Percentiles rank a stretch among this genome's conserved stretches.
Conservation (phyloP, 805 yeast genomes). For the Sugiyamaella lignohabitans region DNA sequence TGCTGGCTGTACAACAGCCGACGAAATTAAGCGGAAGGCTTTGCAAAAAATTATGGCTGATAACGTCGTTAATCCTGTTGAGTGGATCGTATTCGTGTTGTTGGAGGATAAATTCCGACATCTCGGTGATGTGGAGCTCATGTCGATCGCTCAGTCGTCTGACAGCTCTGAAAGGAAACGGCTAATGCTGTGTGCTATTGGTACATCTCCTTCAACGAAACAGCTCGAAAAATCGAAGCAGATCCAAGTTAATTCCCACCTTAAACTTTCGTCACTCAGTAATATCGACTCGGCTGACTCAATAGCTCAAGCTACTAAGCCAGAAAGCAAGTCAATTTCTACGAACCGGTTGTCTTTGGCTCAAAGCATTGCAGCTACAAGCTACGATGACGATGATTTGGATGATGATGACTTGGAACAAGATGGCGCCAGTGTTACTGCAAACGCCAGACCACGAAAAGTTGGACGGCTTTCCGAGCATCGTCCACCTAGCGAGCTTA, state of each 20-base stretch:
- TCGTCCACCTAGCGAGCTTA: slow-evolving; percentile 88
- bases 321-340: not conserved
- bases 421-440: not conserved
- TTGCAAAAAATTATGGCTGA: slow-evolving; percentile 43
- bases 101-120: slow-evolving; percentile 43
- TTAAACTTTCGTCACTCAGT: not conserved
- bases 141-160: slow-evolving; percentile 72
- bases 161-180: slow-evolving; percentile 66
- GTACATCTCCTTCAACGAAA: slow-evolving; percentile 48
- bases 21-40: slow-evolving; percentile 64
- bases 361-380: slow-evolving; percentile 3
- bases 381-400: slow-evolving; percentile 8
- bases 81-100: slow-evolving; percentile 46
- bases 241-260: slow-evolving; percentile 8
- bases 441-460: not conserved
- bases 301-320: not conserved
- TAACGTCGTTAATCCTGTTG: slow-evolving; percentile 18
- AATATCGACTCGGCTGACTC: not conserved
- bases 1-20: slow-evolving; percentile 74
- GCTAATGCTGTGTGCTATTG: slow-evolving; percentile 57
- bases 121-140: slow-evolving; percentile 61
- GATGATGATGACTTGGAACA: slow-evolving; percentile 6
- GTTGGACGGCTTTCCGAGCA: slow-evolving; percentile 45
- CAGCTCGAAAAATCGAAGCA: slow-evolving; percentile 27
- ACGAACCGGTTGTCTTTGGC: slow-evolving; percentile 3